A percentile compares a stretch with the other conserved stretches of the same genome.
These are phyloP conservation scores for Penicillium oxalicum DNA, from an alignment of 2,329 filamentous ascomycete species.

Conservation along the genomic window DNA sequence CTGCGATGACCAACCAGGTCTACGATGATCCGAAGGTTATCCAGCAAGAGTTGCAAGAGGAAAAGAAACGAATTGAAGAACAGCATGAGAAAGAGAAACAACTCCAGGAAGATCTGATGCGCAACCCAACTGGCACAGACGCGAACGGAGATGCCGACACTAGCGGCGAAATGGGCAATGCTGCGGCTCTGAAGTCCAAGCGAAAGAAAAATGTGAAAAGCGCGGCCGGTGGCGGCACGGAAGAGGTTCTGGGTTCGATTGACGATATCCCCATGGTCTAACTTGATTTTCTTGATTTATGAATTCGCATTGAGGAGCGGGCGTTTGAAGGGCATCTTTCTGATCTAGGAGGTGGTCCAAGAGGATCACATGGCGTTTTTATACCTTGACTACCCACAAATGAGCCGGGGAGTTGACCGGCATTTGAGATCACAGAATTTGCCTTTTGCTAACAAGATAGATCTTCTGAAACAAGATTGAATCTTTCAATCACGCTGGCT, in stretches of 20 bases:
- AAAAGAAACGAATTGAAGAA: conserved; percentile 43
- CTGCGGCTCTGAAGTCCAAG: conserved; percentile 24
- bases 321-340: conserved; percentile 3
- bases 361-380: conserved; percentile 6
- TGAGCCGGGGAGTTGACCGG: not conserved
- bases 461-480: too few species aligned
- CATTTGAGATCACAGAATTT: too few species aligned
- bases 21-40: conserved; percentile 39
- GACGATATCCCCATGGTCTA: conserved; percentile 25
- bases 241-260: conserved; percentile 38
- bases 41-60: conserved; percentile 39
- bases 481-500: too few species aligned
- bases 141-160: conserved; percentile 21
- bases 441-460: too few species aligned
- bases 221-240: conserved; percentile 30
- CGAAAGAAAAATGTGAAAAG: conserved; percentile 27
- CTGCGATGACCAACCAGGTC: conserved; percentile 42
- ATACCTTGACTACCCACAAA: not conserved
- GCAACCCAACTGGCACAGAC: conserved; percentile 34
- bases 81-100: conserved; percentile 42
- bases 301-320: conserved; percentile 1
- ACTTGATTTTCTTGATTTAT: not conserved
- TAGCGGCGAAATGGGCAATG: conserved; percentile 23
- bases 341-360: conserved; percentile 6
- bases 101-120: conserved; percentile 39